Evolutionary conservation across 169 alveolate genomes (phyloP).

Genomic region (Pseudocohnilembus persalinus): DNA sequence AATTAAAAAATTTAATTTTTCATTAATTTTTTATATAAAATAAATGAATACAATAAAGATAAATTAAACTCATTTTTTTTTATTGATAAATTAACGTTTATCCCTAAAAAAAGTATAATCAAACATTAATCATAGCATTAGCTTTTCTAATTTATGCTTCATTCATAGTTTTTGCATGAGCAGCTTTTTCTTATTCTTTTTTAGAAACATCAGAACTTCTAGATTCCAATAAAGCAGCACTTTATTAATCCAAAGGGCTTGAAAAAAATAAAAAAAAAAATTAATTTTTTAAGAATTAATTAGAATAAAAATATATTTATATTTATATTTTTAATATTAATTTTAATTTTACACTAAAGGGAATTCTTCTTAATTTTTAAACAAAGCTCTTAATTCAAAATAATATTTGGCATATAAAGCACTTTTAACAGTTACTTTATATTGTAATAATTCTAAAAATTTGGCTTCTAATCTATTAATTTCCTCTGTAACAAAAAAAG

Average conservation of each 20-base stretch:
- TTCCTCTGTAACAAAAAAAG: constrained; percentile 86
- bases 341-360: constrained; percentile 41
- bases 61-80: too few relatives aligned
- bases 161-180: constrained; percentile 27
- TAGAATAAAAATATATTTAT: too few relatives aligned
- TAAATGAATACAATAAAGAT: too few relatives aligned
- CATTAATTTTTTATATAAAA: too few relatives aligned
- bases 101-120: too few relatives aligned
- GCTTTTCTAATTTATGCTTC: constrained; percentile 34
- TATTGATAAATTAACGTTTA: too few relatives aligned
- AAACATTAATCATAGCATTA: constrained; percentile 28
- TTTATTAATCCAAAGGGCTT: constrained; percentile 27
- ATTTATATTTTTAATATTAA: neutral
- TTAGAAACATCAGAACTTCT: constrained; percentile 36
- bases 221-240: constrained; percentile 33
- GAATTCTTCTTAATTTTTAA: constrained; percentile 71
- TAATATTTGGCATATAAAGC: constrained; percentile 87
- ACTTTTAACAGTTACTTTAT: constrained; percentile 83
- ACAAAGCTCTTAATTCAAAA: constrained; percentile 83
- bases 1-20: too few relatives aligned
- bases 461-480: constrained; percentile 84
- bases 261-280: too few relatives aligned
- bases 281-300: too few relatives aligned
- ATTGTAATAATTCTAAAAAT: constrained; percentile 79
- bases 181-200: constrained; percentile 49